Evolutionary conservation across 257 asterid genomes (phyloP).

Genomic region (Buddleja alternifolia): DNA sequence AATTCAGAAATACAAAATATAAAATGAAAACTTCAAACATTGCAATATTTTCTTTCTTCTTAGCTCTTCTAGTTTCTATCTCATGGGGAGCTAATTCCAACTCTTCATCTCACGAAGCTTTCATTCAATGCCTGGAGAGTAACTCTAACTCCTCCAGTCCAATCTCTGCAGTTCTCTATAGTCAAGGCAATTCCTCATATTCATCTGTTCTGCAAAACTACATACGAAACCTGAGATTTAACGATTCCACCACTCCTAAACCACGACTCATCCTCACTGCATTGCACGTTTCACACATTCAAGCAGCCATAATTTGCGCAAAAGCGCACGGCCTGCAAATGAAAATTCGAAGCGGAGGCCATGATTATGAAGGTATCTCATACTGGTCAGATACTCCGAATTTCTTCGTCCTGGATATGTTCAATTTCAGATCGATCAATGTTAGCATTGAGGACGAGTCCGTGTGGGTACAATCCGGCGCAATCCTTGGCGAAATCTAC

Average conservation of each 20-base stretch:
- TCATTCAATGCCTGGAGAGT: conserved; percentile 44
- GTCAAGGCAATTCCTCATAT: conserved; percentile 48
- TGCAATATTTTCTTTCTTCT: conserved; percentile 27
- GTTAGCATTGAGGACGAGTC: conserved; percentile 39
- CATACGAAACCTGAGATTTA: conserved; percentile 60
- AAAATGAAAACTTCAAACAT: conserved; percentile 31
- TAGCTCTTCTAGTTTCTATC: conserved; percentile 26
- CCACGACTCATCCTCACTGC: conserved; percentile 59
- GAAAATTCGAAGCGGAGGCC: conserved; percentile 65
- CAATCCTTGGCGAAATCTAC: conserved; percentile 53
- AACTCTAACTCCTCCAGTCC: conserved; percentile 39
- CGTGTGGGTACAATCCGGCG: conserved; percentile 55
- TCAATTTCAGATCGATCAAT: conserved; percentile 45
- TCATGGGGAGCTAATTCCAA: conserved; percentile 29
- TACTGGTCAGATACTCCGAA: conserved; percentile 42
- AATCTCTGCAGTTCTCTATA: conserved; percentile 50
- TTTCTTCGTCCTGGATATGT: conserved; percentile 58
- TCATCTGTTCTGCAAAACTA: conserved; percentile 48
- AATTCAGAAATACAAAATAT: conserved; percentile 1
- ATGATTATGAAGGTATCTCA: conserved; percentile 61
- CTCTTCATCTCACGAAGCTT: conserved; percentile 26
- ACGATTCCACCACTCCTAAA: conserved; percentile 54
- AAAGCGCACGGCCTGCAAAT: conserved; percentile 42
- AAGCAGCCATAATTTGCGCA: conserved; percentile 48
- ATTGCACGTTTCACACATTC: conserved; percentile 54